Base-by-base conservation (phyloP, 1,139 yeast species). In the Petasospora rhodanensis region DNA sequence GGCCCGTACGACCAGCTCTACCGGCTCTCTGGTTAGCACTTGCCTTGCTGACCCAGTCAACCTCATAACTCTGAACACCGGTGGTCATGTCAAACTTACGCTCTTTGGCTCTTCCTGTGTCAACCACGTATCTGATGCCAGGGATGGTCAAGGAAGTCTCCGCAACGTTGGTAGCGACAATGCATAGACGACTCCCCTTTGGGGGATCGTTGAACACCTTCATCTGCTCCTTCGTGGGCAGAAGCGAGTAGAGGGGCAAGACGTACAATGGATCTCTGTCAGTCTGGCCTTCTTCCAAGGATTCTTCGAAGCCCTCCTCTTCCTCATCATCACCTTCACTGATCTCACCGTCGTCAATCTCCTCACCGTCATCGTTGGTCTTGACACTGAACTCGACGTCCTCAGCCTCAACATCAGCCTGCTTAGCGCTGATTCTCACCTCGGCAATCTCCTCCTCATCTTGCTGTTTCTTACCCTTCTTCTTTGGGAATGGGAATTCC, bases 1-100 rank as follows among this genome's bases (percentile, higher is more conserved):
- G 97, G 0, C 98, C 98, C 0, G 97, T 91, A 73, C 99, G 83
- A 55, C 98, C 99, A 32, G 99, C 98, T 70, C 99, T 81, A 59
- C 98, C 98, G 22, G 95, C 64, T 62, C 98, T 73, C 65, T 93
- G 99, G 45, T 78, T 93, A 0, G 98, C 93, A 38, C 95, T 83
- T 1, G 99, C 98, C 51, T 93, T 87, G 24, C 95, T 82, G 11
- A 91, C 69, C 97, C 97, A 93, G 38, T 78, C 85, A 32, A 93
- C 72, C 52, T 83, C 94, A 58, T 83, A 93, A 38, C 95, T 83
- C 58, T 91, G 97, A 18, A 91, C 95, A 4, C 95, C 95, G 8
- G 87, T 84, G 18, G 76, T 80, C 45, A 82, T 84, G 47, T 89
- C 83, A 54, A 66, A 87, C 41, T 76, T 78, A 34, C 96, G 71